Evolutionary conservation across 192 early-diverging fungal species (phyloP), one percentile per base, ranked within the genome.

Genomic region (Coemansia sp.): DNA sequence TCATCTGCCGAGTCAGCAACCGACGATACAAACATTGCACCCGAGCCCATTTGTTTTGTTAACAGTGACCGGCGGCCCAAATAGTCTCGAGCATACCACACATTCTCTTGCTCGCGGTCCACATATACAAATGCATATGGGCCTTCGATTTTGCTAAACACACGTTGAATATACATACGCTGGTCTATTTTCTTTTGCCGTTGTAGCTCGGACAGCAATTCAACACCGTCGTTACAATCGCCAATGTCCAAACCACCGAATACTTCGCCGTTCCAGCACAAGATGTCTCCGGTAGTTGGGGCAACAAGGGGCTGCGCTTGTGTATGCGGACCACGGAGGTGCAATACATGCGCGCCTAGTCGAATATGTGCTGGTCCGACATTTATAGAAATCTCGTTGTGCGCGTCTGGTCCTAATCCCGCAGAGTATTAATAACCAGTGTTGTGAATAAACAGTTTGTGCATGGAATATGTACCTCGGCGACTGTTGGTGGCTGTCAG

Each of bases 181-280:
- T 59, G 22, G 50, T 77, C 19, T 51, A 52, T 10, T 21, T 25
- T 52, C 19, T 71, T 65, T 49, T 57, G 40, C 14, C 53, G 61
- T 62, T 74, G 72, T 31, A 88, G 65, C 23, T 53, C 42, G 17
- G 67, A 49, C 34, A 82, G 68, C 34, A 88, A 48, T 28, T 82
- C 37, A 25, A 71, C 60, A 4, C 89, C 89, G 62, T 92, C 90
- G 77, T 89, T 90, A 40, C 38, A 23, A 34, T 37, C 44, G 10
- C 82, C 81, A 42, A 91, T 84, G 23, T 85, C 67, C 3, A 92
- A 69, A 1, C 92, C 93, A 44, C 78, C 85, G 82, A 94, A 97
- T 21, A 96, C 84, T 66, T 97, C 95, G 22, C 95, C 95, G 72
- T 97, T 97, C 91, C 90, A 93, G 69, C 86, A 79, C 15, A 91